A percentile compares a stretch with the other conserved stretches of the same genome.
These are phyloP conservation scores for Kingdonia uniflora DNA, from an alignment of 164 flowering plant species.

Conservation along the genomic window DNA sequence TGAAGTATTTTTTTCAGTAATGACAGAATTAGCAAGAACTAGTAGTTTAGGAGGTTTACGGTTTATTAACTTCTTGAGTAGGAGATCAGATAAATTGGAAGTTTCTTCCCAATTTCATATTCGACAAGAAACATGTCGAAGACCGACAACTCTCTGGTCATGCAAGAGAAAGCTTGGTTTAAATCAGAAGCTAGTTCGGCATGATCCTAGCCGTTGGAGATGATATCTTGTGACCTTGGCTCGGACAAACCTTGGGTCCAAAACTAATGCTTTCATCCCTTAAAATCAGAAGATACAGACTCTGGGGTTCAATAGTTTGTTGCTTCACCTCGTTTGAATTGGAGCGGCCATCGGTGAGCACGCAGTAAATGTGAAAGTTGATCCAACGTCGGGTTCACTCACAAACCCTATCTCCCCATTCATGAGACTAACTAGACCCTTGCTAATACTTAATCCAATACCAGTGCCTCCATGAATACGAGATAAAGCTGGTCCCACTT, in stretches of 20 bases:
- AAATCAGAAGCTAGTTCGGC: conserved; percentile 32
- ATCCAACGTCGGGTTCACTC: conserved; percentile 67
- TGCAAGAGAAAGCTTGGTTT: conserved; percentile 11
- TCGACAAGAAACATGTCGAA: conserved; percentile 61
- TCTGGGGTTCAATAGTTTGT: conserved; percentile 20
- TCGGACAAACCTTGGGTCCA: conserved; percentile 60
- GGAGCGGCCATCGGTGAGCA: conserved; percentile 35
- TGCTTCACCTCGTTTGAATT: conserved; percentile 28
- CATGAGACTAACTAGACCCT: conserved; percentile 77
- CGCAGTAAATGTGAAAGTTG: conserved; percentile 71
- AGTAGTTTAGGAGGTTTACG: conserved; percentile 37
- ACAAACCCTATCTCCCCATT: conserved; percentile 84
- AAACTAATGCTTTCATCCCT: conserved; percentile 59
- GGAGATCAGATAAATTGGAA: conserved; percentile 15
- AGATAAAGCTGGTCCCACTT: conserved; percentile 93
- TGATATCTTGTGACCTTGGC: conserved; percentile 87
- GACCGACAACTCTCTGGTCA: conserved; percentile 24
- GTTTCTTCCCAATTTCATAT: conserved; percentile 51
- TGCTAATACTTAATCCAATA: conserved; percentile 90
- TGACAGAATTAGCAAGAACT: conserved; percentile 38
- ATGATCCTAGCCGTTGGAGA: conserved; percentile 60
- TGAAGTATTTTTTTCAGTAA: conserved; percentile 12
- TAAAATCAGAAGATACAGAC: conserved; percentile 35
- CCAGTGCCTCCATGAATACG: conserved; percentile 95
- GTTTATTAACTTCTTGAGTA: conserved; percentile 19